Conservation (phyloP, 805 yeast species). For the Saccharomycopsis olivae region DNA sequence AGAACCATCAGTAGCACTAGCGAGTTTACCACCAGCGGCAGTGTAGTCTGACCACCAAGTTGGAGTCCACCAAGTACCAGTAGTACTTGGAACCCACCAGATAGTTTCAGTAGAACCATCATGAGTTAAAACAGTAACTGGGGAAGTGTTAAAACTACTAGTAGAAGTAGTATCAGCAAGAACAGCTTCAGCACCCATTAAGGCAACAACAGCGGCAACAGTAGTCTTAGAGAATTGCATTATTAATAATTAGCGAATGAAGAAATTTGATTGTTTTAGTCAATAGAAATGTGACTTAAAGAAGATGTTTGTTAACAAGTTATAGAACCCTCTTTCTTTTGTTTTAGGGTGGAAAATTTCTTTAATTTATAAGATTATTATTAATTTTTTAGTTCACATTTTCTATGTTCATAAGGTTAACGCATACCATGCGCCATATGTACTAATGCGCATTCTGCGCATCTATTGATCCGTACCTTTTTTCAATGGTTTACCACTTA, state of each 20-base stretch:
- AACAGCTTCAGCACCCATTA: constrained; percentile 1
- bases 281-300: too few species aligned
- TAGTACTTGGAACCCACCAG: constrained; percentile 19
- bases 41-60: constrained; percentile 18
- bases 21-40: constrained; percentile 16
- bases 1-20: constrained; percentile 1
- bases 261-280: too few species aligned
- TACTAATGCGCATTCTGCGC: too few species aligned
- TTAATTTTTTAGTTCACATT: too few species aligned
- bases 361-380: too few species aligned
- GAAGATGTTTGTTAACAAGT: too few species aligned
- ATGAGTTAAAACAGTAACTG: constrained; percentile 17
- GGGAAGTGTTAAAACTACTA: constrained; percentile 8
- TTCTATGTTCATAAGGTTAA: too few species aligned
- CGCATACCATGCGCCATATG: too few species aligned
- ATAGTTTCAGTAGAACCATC: constrained; percentile 15
- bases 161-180: constrained; percentile 7
- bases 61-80: constrained; percentile 18
- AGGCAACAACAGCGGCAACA: constrained; percentile 4
- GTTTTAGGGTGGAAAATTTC: too few species aligned
- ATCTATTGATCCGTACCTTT: too few species aligned
- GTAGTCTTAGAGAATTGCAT: constrained; percentile 8
- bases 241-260: background rate
- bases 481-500: too few species aligned
- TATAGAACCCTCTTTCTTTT: too few species aligned